These are phyloP conservation scores for Ganoderma sinense DNA, from an alignment of 1,284 basidiomycete genomes.

Conservation along the genomic window DNA sequence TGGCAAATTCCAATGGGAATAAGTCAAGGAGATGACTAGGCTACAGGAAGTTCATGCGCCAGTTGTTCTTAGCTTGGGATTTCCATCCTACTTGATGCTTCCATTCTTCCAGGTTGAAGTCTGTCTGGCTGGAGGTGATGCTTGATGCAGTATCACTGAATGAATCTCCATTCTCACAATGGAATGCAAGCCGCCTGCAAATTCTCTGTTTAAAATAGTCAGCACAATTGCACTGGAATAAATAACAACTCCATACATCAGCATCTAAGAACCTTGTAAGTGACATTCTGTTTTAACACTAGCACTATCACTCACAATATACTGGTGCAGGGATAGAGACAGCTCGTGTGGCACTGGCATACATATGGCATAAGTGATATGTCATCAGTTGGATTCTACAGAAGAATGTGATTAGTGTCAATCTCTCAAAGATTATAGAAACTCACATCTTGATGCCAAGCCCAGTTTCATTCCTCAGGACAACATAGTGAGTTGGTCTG, in stretches of 20 bases:
- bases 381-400: constrained; percentile 63
- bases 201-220: constrained; percentile 49
- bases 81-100: constrained; percentile 13
- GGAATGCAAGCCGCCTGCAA: constrained; percentile 43
- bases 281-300: background rate
- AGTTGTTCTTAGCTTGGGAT: background rate
- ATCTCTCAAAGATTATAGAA: background rate
- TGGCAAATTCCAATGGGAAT: background rate
- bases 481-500: constrained; percentile 65
- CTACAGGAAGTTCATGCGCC: background rate
- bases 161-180: constrained; percentile 23
- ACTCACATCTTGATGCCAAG: constrained; percentile 45
- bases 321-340: constrained; percentile 74
- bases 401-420: background rate
- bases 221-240: background rate
- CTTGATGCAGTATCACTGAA: constrained; percentile 37
- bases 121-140: constrained; percentile 19
- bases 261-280: constrained; percentile 49
- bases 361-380: constrained; percentile 61
- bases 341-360: constrained; percentile 65
- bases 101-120: constrained; percentile 49
- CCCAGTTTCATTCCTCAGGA: constrained; percentile 60
- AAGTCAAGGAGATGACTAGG: background rate
- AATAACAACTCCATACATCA: constrained; percentile 48
- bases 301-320: constrained; percentile 56